phyloP scores from a whole-genome alignment of 2,329 filamentous ascomycete species.

The Sarocladium kiliense region DNA sequence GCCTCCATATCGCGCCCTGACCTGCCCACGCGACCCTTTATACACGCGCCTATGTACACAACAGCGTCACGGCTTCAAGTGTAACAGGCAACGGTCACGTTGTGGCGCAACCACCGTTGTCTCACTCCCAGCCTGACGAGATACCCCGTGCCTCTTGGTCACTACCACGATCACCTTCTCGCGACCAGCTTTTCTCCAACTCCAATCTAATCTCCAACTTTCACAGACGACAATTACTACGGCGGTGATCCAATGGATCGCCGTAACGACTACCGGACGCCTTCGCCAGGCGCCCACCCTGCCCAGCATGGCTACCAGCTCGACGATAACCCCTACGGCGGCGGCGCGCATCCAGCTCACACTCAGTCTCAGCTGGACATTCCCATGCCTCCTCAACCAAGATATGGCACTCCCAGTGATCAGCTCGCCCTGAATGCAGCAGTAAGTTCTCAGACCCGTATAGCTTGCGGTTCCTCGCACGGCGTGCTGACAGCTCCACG shows the following conservation, averaged over 20 bases:
- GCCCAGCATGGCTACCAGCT: conserved; percentile 73
- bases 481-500: background rate
- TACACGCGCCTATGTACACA: background rate
- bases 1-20: background rate
- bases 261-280: conserved; percentile 53
- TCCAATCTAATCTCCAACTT: conserved; percentile 17
- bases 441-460: conserved; percentile 45
- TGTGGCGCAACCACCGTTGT: conserved; percentile 5
- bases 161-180: background rate
- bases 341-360: background rate
- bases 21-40: background rate
- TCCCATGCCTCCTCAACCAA: conserved; percentile 17
- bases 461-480: background rate
- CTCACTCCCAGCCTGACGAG: background rate
- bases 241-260: conserved; percentile 52
- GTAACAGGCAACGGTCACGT: conserved; percentile 3
- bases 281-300: conserved; percentile 67
- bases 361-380: conserved; percentile 22
- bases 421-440: conserved; percentile 79
- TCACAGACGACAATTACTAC: conserved; percentile 54
- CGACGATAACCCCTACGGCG: conserved; percentile 68
- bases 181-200: background rate
- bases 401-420: conserved; percentile 55
- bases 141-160: background rate
- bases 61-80: background rate